Conservation (phyloP, 2,329 filamentous ascomycete species). For the Tympanopsis confertula region DNA sequence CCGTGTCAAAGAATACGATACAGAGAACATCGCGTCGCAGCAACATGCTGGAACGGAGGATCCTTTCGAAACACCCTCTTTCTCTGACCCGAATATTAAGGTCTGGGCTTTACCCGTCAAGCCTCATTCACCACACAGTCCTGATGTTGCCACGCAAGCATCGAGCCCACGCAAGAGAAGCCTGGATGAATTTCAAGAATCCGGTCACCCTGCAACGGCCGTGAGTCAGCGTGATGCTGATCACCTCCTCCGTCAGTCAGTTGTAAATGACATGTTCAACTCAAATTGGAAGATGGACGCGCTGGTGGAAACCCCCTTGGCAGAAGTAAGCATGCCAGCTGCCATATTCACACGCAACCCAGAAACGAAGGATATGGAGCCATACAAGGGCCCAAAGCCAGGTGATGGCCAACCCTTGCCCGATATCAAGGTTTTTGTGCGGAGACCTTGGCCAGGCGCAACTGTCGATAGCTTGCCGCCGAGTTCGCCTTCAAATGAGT, state of each 20-base stretch:
- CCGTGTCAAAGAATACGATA: slow-evolving; percentile 39
- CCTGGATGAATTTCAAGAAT: slow-evolving; percentile 25
- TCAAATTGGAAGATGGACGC: slow-evolving; percentile 54
- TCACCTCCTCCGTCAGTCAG: slow-evolving; percentile 36
- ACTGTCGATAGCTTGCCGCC: slow-evolving; percentile 44
- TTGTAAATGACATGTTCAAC: slow-evolving; percentile 57
- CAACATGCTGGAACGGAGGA: slow-evolving; percentile 4
- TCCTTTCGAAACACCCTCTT: slow-evolving; percentile 33
- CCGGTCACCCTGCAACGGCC: slow-evolving; percentile 9
- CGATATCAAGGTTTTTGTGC: slow-evolving; percentile 48
- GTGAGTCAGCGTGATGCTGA: slow-evolving; percentile 6
- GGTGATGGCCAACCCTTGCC: slow-evolving; percentile 31
- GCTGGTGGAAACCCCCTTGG: slow-evolving; percentile 42
- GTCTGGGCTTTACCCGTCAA: slow-evolving; percentile 51
- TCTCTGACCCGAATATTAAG: slow-evolving; percentile 47
- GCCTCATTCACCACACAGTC: slow-evolving; percentile 15
- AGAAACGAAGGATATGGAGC: slow-evolving; percentile 40
- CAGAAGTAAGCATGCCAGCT: slow-evolving; percentile 47
- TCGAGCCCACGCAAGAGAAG: slow-evolving; percentile 28
- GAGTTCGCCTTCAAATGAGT: slow-evolving; percentile 38
- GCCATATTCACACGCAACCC: slow-evolving; percentile 44
- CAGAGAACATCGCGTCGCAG: slow-evolving; percentile 8
- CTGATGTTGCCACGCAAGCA: slow-evolving; percentile 4
- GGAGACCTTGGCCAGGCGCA: slow-evolving; percentile 60
- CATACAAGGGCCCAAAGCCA: slow-evolving; percentile 43